These are phyloP conservation scores for Dimargaris xerosporica DNA, from an alignment of 192 early-diverging fungal genomes.

Conservation along the genomic window DNA sequence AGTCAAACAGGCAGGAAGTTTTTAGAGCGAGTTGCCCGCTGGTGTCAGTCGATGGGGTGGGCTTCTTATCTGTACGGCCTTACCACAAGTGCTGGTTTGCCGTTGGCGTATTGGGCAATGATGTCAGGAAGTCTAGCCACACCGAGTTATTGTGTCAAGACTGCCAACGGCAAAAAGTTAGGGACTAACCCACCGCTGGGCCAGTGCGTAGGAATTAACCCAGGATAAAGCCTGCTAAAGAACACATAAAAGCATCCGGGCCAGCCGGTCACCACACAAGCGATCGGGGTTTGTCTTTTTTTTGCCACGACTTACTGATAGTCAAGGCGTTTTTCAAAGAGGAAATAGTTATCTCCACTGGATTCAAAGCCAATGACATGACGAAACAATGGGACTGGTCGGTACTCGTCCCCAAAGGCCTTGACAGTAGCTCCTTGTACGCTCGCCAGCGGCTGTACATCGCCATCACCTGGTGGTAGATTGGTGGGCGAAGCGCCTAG, in stretches of 20 bases:
- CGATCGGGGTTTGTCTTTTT: no score
- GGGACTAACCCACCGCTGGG: slow-evolving; percentile 30
- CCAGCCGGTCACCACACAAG: slow-evolving; percentile 52
- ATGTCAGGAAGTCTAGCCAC: slow-evolving; percentile 20
- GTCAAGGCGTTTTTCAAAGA: slow-evolving; percentile 40
- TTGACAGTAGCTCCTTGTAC: no score
- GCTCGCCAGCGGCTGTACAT: no score
- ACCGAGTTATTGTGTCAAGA: slow-evolving; percentile 16
- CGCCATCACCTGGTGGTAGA: no score
- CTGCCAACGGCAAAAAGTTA: slow-evolving; percentile 18
- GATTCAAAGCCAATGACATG: slow-evolving; percentile 33
- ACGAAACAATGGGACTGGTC: slow-evolving; percentile 39
- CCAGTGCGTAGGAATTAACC: slow-evolving; percentile 33
- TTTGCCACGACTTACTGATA: no score
- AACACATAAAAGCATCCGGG: slow-evolving; percentile 34
- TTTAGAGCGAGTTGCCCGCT: no score
- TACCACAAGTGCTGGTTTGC: slow-evolving; percentile 16
- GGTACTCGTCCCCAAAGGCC: slow-evolving; percentile 58
- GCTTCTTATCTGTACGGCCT: no score
- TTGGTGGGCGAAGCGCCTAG: no score
- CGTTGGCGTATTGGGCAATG: slow-evolving; percentile 21
- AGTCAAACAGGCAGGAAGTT: no score
- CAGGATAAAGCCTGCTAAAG: slow-evolving; percentile 23
- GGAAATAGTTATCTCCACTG: slow-evolving; percentile 23
- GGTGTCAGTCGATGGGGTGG: no score